Base-by-base conservation (phyloP, 2,329 filamentous ascomycete genomes). In the Berkeleyomyces rouxiae region DNA sequence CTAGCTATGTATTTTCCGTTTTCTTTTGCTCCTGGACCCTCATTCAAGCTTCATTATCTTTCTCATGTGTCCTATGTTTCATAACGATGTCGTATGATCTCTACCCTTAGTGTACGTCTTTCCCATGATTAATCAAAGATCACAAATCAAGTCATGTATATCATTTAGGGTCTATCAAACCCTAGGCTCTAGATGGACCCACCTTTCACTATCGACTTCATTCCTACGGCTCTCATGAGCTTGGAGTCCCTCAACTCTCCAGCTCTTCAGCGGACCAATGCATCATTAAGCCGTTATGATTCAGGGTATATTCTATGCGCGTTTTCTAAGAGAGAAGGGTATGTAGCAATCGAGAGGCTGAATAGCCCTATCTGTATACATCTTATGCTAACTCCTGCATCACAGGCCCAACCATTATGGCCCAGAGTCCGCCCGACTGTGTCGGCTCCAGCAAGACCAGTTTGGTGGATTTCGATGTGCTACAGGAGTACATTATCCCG, bases 401-500 rank as follows among this genome's bases (percentile, higher is more conserved):
- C 39, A 82, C 81, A 33, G 82, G 82, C 65, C 84, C 81, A 71
- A 82, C 85, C 67, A 82, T 83, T 70, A 63, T 73, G 67, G 64
- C 70, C 64, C 68, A 74, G 67, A 67, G 67, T 69, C 67, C 72
- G 68, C 62, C 67, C 64, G 74, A 71, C 61, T 59, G 64, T 37
- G 66, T 66, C 72, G 74, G 68, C 66, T 72, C 72, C 70, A 71
- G 72, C 67, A 81, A 77, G 70, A 76, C 78, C 9, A 85, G 86
- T 2, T 82, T 96, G 66, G 82, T 96, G 70, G 84, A 90, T 73
- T 97, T 96, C 74, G 83, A 88, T 67, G 85, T 89, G 60, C 82
- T 97, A 67, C 88, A 89, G 13, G 86, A 92, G 71, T 96, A 95
- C 76, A 86, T 99, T 70, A 96, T 99, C 69, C 93, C 93, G 16